A percentile compares a stretch with the other conserved stretches of the same genome.
Conservation (phyloP, 2,329 filamentous ascomycete genomes). For the Cladosporium colombiae region DNA sequence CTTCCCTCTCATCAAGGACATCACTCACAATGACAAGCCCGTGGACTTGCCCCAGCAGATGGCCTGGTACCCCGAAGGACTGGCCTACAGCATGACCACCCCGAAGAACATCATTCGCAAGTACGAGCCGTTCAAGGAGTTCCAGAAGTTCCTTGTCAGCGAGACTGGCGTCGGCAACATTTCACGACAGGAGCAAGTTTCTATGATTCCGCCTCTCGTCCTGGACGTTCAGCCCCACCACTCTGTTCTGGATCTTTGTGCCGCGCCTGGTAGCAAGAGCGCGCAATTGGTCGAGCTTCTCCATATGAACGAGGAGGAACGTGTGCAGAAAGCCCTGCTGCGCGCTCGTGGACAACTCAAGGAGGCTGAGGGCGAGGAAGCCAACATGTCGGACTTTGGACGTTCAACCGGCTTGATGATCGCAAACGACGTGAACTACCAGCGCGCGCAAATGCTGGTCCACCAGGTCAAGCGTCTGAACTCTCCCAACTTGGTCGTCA, state of each 20-base stretch:
- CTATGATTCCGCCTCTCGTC: slow-evolving; percentile 95
- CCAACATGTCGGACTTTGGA: slow-evolving; percentile 71
- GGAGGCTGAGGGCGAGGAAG: slow-evolving; percentile 31
- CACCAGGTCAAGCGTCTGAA: slow-evolving; percentile 97
- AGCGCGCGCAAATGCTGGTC: slow-evolving; percentile 93
- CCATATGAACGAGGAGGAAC: slow-evolving; percentile 85
- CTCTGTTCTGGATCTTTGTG: slow-evolving; percentile 92
- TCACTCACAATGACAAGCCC: slow-evolving; percentile 76
- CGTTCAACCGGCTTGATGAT: slow-evolving; percentile 88
- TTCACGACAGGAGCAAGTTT: slow-evolving; percentile 94
- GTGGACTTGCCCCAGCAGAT: slow-evolving; percentile 83
- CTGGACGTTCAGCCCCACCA: slow-evolving; percentile 90
- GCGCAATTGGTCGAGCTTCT: slow-evolving; percentile 94
- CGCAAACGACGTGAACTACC: slow-evolving; percentile 96
- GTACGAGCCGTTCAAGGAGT: slow-evolving; percentile 89
- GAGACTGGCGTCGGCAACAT: slow-evolving; percentile 98
- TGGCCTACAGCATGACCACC: slow-evolving; percentile 98
- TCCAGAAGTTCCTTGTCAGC: slow-evolving; percentile 96
- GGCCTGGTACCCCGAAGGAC: slow-evolving; percentile 88
- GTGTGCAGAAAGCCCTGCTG: slow-evolving; percentile 71
- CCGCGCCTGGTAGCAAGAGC: slow-evolving; percentile 94
- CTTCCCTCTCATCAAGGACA: slow-evolving; percentile 84
- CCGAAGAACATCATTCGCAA: slow-evolving; percentile 94
- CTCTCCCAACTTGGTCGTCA: slow-evolving; percentile 94
- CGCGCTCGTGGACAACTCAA: slow-evolving; percentile 51